Evolutionary conservation across 805 yeast species (phyloP).

Genomic region (Saturnispora zaruensis): DNA sequence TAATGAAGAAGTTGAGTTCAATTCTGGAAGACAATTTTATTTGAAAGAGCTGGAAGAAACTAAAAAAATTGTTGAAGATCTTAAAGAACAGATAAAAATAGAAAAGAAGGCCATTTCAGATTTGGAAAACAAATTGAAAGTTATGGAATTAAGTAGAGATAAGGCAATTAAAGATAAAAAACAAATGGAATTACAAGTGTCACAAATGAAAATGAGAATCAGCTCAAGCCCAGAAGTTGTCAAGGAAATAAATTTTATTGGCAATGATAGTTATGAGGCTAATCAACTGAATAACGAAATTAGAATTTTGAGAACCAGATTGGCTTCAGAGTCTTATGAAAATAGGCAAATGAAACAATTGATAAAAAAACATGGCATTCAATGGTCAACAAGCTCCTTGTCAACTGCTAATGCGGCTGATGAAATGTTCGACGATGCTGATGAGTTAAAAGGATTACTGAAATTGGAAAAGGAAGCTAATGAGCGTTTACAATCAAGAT

Average conservation of each 20-base stretch:
- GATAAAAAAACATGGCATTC: conserved; percentile 20
- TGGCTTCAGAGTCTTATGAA: conserved; percentile 58
- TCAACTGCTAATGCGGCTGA: conserved; percentile 3
- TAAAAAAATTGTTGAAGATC: conserved; percentile 24
- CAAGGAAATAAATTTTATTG: conserved; percentile 5
- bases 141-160: conserved; percentile 29
- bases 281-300: conserved; percentile 42
- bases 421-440: conserved; percentile 8
- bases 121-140: conserved; percentile 21
- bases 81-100: conserved; percentile 24
- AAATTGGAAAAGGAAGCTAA: conserved; percentile 24
- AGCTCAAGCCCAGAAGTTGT: conserved; percentile 20
- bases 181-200: conserved; percentile 25
- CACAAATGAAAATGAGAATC: conserved; percentile 26
- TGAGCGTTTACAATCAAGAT: conserved; percentile 26
- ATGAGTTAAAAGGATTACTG: conserved; percentile 14
- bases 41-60: conserved; percentile 34
- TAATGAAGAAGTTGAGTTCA: conserved; percentile 35
- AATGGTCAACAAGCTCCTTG: conserved; percentile 7
- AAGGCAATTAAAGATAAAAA: conserved; percentile 25
- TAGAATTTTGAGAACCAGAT: conserved; percentile 49
- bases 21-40: conserved; percentile 36
- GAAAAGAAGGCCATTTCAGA: conserved; percentile 22
- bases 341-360: conserved; percentile 41
- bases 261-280: conserved; percentile 9